phyloP scores from a whole-genome alignment of 495 filamentous ascomycete genomes.

The Penicillium dipodomyicola region DNA sequence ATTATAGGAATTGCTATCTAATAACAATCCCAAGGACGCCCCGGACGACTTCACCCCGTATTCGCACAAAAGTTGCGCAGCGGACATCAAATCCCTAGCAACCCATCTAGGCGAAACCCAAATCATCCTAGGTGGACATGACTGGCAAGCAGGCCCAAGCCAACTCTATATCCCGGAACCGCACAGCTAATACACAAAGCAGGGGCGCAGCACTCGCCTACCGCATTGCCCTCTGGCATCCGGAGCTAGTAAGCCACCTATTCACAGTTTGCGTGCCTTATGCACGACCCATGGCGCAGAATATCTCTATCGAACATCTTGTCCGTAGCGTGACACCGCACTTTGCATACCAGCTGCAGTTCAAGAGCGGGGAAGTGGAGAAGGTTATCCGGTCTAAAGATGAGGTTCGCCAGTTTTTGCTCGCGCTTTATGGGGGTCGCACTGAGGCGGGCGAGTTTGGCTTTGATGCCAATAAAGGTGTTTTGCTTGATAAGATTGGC shows the following conservation, averaged over 20 bases:
- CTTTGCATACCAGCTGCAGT: conserved; percentile 79
- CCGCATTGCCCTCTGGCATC: conserved; percentile 68
- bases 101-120: conserved; percentile 52
- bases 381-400: conserved; percentile 51
- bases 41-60: conserved; percentile 58
- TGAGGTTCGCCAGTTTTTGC: conserved; percentile 65
- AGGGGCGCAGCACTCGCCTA: conserved; percentile 59
- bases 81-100: conserved; percentile 67
- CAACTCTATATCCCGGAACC: neutral
- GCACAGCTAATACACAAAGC: neutral
- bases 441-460: conserved; percentile 51
- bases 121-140: conserved; percentile 79
- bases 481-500: conserved; percentile 53
- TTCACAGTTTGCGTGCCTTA: conserved; percentile 82
- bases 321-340: conserved; percentile 61
- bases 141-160: conserved; percentile 63
- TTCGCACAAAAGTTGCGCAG: conserved; percentile 64
- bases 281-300: conserved; percentile 46
- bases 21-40: conserved; percentile 48
- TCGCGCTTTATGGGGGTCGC: conserved; percentile 63
- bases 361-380: conserved; percentile 66
- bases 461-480: conserved; percentile 56
- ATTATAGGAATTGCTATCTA: neutral
- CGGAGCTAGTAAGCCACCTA: conserved; percentile 65
- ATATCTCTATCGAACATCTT: conserved; percentile 51